Conservation (phyloP, 805 yeast genomes). For the Dipodascus albidus region DNA sequence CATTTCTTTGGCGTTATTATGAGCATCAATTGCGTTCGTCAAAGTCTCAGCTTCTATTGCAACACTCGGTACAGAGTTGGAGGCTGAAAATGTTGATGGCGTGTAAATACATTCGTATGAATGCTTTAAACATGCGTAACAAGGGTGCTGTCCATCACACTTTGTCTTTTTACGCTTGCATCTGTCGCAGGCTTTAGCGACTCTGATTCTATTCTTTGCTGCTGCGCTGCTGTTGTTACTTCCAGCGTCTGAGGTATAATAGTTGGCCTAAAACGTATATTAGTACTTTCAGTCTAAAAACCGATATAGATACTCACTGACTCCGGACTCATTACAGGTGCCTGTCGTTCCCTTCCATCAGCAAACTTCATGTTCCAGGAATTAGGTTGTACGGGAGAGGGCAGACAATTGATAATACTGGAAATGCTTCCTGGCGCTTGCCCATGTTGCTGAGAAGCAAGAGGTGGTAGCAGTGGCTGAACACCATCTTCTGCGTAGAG, state of each 20-base stretch:
- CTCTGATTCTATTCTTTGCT: conserved; percentile 26
- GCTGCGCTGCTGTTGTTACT: too few relatives aligned
- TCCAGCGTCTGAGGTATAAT: not conserved
- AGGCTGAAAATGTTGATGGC: not conserved
- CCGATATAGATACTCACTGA: not conserved
- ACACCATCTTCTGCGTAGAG: not conserved
- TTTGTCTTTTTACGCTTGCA: conserved; percentile 46
- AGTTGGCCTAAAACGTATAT: not conserved
- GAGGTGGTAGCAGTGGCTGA: not conserved
- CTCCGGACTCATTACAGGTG: not conserved
- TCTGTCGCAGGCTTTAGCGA: conserved; percentile 43
- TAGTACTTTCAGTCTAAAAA: not conserved
- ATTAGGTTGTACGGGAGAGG: not conserved
- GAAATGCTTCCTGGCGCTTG: not conserved
- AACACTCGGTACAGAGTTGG: not conserved
- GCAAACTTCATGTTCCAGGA: not conserved
- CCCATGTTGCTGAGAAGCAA: not conserved
- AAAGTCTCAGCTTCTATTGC: not conserved
- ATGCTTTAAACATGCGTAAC: conserved; percentile 34
- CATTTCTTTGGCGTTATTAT: conserved; percentile 3
- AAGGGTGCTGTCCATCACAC: conserved; percentile 44
- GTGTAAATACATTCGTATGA: conserved; percentile 15
- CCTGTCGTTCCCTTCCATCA: not conserved
- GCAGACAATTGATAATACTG: not conserved
- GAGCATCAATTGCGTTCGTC: not conserved